Conservation (phyloP, 2,329 filamentous ascomycete species). For the Metarhizium humberi region DNA sequence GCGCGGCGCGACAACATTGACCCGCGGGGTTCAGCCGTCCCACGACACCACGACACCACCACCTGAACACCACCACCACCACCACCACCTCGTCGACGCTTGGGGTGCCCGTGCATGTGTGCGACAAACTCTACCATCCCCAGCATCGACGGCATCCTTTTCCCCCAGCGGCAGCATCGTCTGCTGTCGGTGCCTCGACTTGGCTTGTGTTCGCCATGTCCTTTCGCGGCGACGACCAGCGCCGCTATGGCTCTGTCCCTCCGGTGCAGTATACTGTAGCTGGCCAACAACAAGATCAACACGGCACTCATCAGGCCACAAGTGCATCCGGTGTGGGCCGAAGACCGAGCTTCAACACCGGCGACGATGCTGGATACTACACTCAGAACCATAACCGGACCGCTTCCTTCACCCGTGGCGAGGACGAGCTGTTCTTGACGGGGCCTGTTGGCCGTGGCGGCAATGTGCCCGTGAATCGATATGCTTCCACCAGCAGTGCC, state of each 20-base stretch:
- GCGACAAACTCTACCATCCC: not conserved
- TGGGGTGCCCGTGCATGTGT: not conserved
- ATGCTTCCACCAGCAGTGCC: conserved; percentile 35
- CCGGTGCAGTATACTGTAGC: conserved; percentile 54
- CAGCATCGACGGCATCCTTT: not conserved
- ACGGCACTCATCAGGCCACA: conserved; percentile 4
- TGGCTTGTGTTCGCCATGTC: conserved; percentile 37
- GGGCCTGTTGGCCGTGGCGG: conserved; percentile 26
- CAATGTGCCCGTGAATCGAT: conserved; percentile 15
- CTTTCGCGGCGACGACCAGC: conserved; percentile 52
- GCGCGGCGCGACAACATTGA: conserved; percentile 10
- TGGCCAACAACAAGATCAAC: conserved; percentile 20
- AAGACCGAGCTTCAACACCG: conserved; percentile 65
- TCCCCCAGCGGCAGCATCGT: not conserved
- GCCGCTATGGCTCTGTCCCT: conserved; percentile 57
- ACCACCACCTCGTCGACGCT: not conserved
- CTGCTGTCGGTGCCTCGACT: not conserved
- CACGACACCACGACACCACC: not conserved
- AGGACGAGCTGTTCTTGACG: conserved; percentile 57
- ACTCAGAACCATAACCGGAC: conserved; percentile 18
- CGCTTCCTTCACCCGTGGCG: conserved; percentile 10
- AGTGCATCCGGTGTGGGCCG: conserved; percentile 28
- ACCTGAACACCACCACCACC: not conserved
- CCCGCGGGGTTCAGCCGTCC: conserved; percentile 9
- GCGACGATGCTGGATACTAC: conserved; percentile 58